Base-by-base conservation (phyloP, 352 stramenopile species). In the Phytophthora pluvialis region DNA sequence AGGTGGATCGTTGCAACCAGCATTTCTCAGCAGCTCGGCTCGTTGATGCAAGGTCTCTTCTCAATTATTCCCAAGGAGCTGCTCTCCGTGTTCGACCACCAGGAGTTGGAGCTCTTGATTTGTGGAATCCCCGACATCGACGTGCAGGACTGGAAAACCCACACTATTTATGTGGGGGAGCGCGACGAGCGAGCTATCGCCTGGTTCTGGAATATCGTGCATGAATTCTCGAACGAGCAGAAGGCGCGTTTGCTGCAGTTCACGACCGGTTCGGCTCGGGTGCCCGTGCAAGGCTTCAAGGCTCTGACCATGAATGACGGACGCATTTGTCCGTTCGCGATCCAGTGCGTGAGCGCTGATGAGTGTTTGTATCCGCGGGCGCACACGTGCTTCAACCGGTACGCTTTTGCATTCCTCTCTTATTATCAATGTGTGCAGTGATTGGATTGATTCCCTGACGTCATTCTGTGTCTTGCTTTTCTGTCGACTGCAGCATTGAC, bases 141-240 rank as follows among this genome's bases (percentile, higher is more conserved):
- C 72, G 87, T 98, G 48, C 68, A 91, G 40, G 96, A 99, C 75
- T 94, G 98, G 79, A 97, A 98, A 68, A 89, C 90, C 56, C 96
- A 99, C 73, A 99, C 97, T 53, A 97, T 98, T 75, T 99, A 99
- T 83, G 84, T 94, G 42, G 88, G 85, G 38, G 82, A 92, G 59
- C 77, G 77, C 39, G 86, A 94, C 50, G 80, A 93, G 25, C 90
- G 96, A 70, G 88, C 98, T 60, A 98, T 98, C 48, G 72, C 82
- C 29, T 99, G 96, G 97, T 99, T 99, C 71, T 99, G 97, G 97
- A 98, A 98, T 60, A 96, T 98, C 42, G 82, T 99, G 36, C 86
- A 93, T 45, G 86, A 88, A 49, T 95, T 99, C 32, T 88, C 88
- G 3, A 91, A 97, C 55, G 97, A 98, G 61, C 89, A 99, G 61